Evolutionary conservation across 1,139 yeast species (phyloP).

Genomic region (Magnusiomyces ingens): DNA sequence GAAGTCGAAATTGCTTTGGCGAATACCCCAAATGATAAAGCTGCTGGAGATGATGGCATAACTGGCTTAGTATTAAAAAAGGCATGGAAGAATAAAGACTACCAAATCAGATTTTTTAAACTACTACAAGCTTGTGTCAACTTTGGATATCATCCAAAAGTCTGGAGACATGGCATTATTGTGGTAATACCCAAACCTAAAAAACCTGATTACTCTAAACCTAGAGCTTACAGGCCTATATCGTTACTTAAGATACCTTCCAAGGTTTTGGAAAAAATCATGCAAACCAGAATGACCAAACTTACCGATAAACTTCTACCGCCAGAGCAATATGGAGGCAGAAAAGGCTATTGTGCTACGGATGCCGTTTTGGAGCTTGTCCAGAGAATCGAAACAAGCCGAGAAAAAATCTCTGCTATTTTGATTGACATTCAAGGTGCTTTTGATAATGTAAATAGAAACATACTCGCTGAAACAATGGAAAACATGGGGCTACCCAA

Average conservation of each 20-base stretch:
- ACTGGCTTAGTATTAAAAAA: constrained; percentile 7
- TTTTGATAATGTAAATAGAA: constrained; percentile 17
- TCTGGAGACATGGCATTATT: constrained; percentile 2
- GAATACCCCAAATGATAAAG: constrained; percentile 5
- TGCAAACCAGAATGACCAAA: background rate
- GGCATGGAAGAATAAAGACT: constrained; percentile 4
- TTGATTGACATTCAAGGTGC: constrained; percentile 19
- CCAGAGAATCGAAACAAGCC: background rate
- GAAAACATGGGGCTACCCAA: constrained; percentile 7
- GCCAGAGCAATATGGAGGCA: constrained; percentile 14
- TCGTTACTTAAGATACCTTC: background rate
- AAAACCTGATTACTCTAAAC: background rate
- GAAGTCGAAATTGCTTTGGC: background rate
- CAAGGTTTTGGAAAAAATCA: background rate
- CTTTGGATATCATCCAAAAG: constrained; percentile 3
- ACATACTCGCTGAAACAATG: constrained; percentile 12
- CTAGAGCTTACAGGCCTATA: background rate
- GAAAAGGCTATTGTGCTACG: constrained; percentile 1
- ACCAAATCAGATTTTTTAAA: background rate
- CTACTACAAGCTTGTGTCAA: constrained; percentile 5
- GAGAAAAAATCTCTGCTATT: constrained; percentile 1
- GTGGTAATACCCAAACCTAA: background rate
- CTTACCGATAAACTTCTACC: constrained; percentile 11
- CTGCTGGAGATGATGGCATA: constrained; percentile 8
- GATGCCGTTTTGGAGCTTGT: background rate